Base-by-base conservation (phyloP, 2,329 filamentous ascomycete genomes). In the Penicillium sp. region DNA sequence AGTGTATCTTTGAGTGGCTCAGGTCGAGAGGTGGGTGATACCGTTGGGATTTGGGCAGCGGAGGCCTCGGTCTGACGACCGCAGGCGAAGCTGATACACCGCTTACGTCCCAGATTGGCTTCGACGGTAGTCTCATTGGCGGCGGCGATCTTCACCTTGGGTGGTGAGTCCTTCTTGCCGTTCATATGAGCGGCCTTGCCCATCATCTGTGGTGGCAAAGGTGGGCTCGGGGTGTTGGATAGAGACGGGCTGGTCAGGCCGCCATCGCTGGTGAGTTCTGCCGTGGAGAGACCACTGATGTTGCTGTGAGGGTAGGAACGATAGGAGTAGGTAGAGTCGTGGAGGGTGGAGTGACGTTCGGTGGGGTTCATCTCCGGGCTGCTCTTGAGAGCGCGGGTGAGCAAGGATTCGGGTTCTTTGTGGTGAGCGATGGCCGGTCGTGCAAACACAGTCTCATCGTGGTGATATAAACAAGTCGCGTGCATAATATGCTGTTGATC, bases 1-100 rank as follows among this genome's bases (percentile, higher is more conserved):
- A 69, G 54, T 19, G 54, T 46, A 16, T 59, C 53, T 30, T 63
- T 28, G 65, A 60, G 8, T 59, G 71, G 62, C 58, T 73, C 69
- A 56, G 71, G 69, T 45, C 68, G 54, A 28, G 67, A 66, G 59
- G 68, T 55, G 16, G 68, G 67, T 61, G 69, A 69, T 33, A 65
- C 59, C 13, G 65, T 57, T 6, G 66, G 62, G 8, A 62, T 70
- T 35, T 72, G 68, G 52, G 70, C 73, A 61, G 77, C 78, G 66
- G 75, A 71, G 10, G 78, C 71, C 49, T 81, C 79, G 7, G 86
- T 82, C 72, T 89, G 91, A 40, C 85, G 85, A 38, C 85, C 88
- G 74, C 94, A 98, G 37, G 92, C 93, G 75, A 98, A 98, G 61
- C 90, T 94, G 68, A 98, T 97, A 76, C 91, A 94, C 62, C 93